phyloP scores from a whole-genome alignment of 2,329 filamentous ascomycete genomes.

The Aquanectria penicillioides region DNA sequence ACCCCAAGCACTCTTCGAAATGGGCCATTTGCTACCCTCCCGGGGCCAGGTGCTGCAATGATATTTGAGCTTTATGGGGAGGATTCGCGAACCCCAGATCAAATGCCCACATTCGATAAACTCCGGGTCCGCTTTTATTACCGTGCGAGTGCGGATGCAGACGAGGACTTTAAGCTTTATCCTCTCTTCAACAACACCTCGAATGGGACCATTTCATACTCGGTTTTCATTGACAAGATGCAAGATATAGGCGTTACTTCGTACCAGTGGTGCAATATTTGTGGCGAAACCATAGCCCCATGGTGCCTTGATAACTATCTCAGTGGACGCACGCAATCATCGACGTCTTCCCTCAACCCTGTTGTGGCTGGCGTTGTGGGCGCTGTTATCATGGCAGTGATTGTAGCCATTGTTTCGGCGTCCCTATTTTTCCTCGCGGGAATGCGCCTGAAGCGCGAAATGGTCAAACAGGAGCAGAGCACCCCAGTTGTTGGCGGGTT shows the following conservation, averaged over 20 bases:
- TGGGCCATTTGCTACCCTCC: constrained; percentile 51
- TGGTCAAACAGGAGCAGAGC: constrained; percentile 7
- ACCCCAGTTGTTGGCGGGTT: constrained; percentile 50
- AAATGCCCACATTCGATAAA: constrained; percentile 46
- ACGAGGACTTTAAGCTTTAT: constrained; percentile 48
- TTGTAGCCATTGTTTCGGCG: constrained; percentile 47
- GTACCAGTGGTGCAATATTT: constrained; percentile 57
- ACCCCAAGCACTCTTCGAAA: constrained; percentile 62
- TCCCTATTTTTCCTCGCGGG: constrained; percentile 47
- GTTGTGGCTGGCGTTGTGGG: constrained; percentile 59
- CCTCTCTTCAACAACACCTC: constrained; percentile 53
- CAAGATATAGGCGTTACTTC: constrained; percentile 46
- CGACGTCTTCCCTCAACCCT: constrained; percentile 42
- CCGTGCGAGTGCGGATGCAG: constrained; percentile 56
- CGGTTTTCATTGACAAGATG: constrained; percentile 52
- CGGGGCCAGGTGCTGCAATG: constrained; percentile 79
- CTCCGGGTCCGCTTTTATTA: constrained; percentile 68
- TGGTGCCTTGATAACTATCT: constrained; percentile 49
- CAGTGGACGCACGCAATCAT: neutral
- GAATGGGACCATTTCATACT: constrained; percentile 49
- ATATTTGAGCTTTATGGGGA: constrained; percentile 71
- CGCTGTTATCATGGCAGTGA: constrained; percentile 51
- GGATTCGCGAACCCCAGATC: constrained; percentile 30
- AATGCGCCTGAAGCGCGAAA: constrained; percentile 42
- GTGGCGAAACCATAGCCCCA: constrained; percentile 43